These are phyloP conservation scores for Pisolithus orientalis DNA, from an alignment of 768 basidiomycete species.

Conservation along the genomic window DNA sequence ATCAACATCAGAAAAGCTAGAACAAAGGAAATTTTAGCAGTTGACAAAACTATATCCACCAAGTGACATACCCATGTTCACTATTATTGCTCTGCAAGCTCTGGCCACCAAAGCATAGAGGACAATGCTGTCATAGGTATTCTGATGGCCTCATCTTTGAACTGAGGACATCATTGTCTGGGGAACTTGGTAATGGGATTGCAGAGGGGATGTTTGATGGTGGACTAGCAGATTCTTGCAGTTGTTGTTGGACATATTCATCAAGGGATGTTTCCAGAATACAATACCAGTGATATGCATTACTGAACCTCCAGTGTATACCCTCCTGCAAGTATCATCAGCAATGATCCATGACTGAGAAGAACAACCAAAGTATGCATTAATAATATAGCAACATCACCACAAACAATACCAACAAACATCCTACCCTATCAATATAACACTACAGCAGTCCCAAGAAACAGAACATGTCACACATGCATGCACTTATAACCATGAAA, in stretches of 20 bases:
- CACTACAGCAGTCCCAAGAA: too few relatives aligned
- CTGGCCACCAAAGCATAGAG: slow-evolving; percentile 20
- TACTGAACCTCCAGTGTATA: slow-evolving; percentile 18
- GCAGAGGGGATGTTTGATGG: not conserved
- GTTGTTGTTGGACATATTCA: slow-evolving; percentile 1
- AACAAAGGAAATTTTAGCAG: not conserved
- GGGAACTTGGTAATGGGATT: not conserved
- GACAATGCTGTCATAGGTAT: slow-evolving; percentile 19
- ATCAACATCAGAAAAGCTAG: slow-evolving; percentile 14
- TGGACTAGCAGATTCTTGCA: not conserved
- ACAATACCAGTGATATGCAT: slow-evolving; percentile 24
- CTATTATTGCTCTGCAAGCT: not conserved
- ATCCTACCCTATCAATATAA: too few relatives aligned
- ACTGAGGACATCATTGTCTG: not conserved
- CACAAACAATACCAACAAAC: too few relatives aligned
- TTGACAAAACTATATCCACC: not conserved
- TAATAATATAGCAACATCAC: too few relatives aligned
- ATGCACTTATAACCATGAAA: too few relatives aligned
- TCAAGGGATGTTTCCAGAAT: slow-evolving; percentile 9
- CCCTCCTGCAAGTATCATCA: slow-evolving; percentile 12
- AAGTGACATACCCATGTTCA: not conserved
- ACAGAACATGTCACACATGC: too few relatives aligned
- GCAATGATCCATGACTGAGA: not conserved
- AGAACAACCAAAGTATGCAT: too few relatives aligned
- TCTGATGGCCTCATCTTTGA: slow-evolving; percentile 7